Base-by-base conservation (phyloP, 495 filamentous ascomycete species). In the Acidomyces sp. region DNA sequence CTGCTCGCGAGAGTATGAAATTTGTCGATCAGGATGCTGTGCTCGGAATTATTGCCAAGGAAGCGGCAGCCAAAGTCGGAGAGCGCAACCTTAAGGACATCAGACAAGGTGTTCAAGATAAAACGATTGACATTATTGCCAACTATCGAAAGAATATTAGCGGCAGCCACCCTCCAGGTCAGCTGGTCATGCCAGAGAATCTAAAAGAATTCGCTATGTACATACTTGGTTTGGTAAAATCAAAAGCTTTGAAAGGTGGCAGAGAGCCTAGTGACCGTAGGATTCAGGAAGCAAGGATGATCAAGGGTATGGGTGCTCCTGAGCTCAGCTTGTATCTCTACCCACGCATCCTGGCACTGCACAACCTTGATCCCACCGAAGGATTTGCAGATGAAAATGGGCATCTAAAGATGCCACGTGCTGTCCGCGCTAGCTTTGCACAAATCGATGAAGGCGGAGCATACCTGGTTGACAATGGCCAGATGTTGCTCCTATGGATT, bases 151-250 rank as follows among this genome's bases (percentile, higher is more conserved):
- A 92, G 69, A 80, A 88, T 53, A 85, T 81, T 54, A 78, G 85
- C 0, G 77, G 72, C 22, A 78, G 81, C 2, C 84, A 93, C 53
- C 87, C 90, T 6, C 85, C 90, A 6, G 84, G 87, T 10, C 86
- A 99, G 55, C 71, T 99, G 26, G 82, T 99, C 35, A 74, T 99
- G 54, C 90, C 90, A 0, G 92, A 99, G 59, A 82, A 87, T 33
- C 69, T 99, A 17, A 99, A 96, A 55, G 90, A 99, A 52, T 90
- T 95, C 55, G 76, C 78, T 37, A 93, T 99, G 88, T 96, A 86
- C 60, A 86, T 92, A 62, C 74, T 99, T n/a, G 78, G 80, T 38
- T 61, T 99, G 51, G 59, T 94, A 45, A 99, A 96, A 60, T 88
- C 75, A 19, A 75, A 90, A 38, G 85, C 88, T 22, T 85, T 96